phyloP scores from a whole-genome alignment of 495 filamentous ascomycete genomes.

The Peziza echinospora region DNA sequence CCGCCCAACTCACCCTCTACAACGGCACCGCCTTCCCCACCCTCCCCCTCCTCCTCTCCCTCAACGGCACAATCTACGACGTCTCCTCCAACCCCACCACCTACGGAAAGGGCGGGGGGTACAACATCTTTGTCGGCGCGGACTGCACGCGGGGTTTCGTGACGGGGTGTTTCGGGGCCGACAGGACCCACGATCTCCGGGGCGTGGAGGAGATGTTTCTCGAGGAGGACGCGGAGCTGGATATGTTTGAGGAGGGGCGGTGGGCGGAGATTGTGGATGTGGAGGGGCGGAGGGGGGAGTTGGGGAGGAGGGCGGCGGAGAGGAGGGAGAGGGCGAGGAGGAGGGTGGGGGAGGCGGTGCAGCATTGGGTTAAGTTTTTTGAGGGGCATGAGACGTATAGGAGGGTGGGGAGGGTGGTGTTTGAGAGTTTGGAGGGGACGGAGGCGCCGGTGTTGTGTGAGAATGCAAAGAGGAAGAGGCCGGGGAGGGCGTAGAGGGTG shows the following conservation, averaged over 20 bases:
- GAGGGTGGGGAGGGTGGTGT: slow-evolving; percentile 42
- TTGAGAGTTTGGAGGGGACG: slow-evolving; percentile 16
- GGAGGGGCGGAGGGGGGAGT: slow-evolving; percentile 25
- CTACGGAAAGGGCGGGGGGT: slow-evolving; percentile 80
- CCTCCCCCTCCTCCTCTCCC: slow-evolving; percentile 70
- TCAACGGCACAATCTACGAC: slow-evolving; percentile 91
- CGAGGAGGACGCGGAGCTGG: slow-evolving; percentile 37
- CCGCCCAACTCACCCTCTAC: slow-evolving; percentile 45
- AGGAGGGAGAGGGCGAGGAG: slow-evolving; percentile 35
- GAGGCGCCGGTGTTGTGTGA: slow-evolving; percentile 29
- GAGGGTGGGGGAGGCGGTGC: slow-evolving; percentile 34
- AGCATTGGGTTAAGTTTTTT: slow-evolving; percentile 60
- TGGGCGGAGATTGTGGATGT: slow-evolving; percentile 32
- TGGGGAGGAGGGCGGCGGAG: slow-evolving; percentile 27
- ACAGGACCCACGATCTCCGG: slow-evolving; percentile 57
- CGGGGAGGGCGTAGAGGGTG: slow-evolving; percentile 12
- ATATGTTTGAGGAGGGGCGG: slow-evolving; percentile 29
- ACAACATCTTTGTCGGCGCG: slow-evolving; percentile 65
- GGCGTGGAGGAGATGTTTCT: slow-evolving; percentile 83
- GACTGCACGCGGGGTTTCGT: slow-evolving; percentile 83
- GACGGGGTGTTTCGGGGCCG: slow-evolving; percentile 86
- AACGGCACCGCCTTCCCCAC: slow-evolving; percentile 54
- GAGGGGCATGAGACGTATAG: slow-evolving; percentile 51
- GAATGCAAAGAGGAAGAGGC: slow-evolving; percentile 20
- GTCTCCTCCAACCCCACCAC: slow-evolving; percentile 49